Evolutionary conservation across 2,329 filamentous ascomycete species (phyloP), one percentile per base, ranked within the genome.

Genomic region (Trichoderma semiorbis): DNA sequence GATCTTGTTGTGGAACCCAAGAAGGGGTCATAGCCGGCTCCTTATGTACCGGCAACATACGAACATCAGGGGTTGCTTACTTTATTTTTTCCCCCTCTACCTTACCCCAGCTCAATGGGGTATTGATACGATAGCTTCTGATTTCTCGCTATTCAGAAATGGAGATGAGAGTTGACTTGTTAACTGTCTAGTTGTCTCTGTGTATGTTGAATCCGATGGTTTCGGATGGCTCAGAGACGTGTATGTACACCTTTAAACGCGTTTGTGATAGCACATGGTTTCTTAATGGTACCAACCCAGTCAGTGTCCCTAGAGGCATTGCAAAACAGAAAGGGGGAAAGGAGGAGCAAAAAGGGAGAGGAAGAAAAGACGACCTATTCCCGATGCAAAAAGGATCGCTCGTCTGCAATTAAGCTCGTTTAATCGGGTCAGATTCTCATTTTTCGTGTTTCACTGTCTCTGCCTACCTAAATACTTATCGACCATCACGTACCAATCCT

Each of bases 221-320:
- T 69, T 74, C 70, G 57, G 34, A 39, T 58, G 21, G 28, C 39
- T 63, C 28, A 72, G 72, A 61, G 73, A 65, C 73, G 63, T 62
- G 30, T 74, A 72, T 75, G 76, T 77, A 78, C 72, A 74, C 77
- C 72, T 75, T 74, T 64, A 66, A 75, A 75, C 72, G 39, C 57
- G 43, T 63, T 63, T 67, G 28, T 62, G 57, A 62, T 62, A 61
- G 43, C 36, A 61, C 57, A 68, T 65, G 30, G 30, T 39, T 60
- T 60, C 36, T 71, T 26, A 68, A 47, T 57, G 58, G 43, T 47
- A 63, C 64, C 32, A 43, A 28, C 32, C 43, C 55, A 53, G 28
- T 62, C n/a, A 67, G 28, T 57, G 39, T 72, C 47, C n/a, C 11
- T 34, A n/a, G 21, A 34, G 55, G 24, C 55, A 69, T 43, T 69